A percentile compares a stretch with the other conserved stretches of the same genome.
These are phyloP conservation scores for Prunella vulgaris DNA, from an alignment of 257 asterid genomes.

Conservation along the genomic window DNA sequence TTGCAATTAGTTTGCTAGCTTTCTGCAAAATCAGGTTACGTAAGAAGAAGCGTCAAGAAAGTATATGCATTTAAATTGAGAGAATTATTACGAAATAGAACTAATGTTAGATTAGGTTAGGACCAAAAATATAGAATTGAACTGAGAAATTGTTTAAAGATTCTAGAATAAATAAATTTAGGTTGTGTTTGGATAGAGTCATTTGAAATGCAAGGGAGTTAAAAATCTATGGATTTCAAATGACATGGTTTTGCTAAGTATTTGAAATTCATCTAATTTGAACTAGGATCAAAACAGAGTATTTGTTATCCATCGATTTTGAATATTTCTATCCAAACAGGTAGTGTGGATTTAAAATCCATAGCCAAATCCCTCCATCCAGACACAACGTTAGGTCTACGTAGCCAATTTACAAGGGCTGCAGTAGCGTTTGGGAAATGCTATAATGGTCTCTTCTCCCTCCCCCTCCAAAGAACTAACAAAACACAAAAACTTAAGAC, in stretches of 20 bases:
- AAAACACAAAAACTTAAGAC: conserved; percentile 13
- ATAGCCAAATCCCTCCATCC: no score
- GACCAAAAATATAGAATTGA: conserved; percentile 12
- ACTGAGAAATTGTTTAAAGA: conserved; percentile 11
- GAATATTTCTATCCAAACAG: no score
- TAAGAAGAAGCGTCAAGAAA: conserved; percentile 15
- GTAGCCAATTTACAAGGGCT: conserved; percentile 6
- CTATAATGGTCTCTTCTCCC: conserved; percentile 3
- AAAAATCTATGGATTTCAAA: no score
- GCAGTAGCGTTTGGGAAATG: conserved; percentile 11
- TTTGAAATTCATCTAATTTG: no score
- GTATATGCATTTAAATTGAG: conserved; percentile 23
- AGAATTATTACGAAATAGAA: conserved; percentile 6
- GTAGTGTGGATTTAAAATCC: no score
- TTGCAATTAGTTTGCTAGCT: conserved; percentile 80
- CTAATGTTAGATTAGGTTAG: conserved; percentile 7
- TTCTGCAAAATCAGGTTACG: conserved; percentile 50
- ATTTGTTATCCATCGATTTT: no score
- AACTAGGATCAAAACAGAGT: no score
- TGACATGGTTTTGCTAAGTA: no score
- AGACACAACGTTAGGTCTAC: neutral
- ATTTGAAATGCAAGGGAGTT: no score
- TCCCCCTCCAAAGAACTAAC: neutral
- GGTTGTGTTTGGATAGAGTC: no score
- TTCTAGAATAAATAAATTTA: neutral